phyloP scores from a whole-genome alignment of 2,329 filamentous ascomycete genomes.

The Aotearoamyces nothofagi region DNA sequence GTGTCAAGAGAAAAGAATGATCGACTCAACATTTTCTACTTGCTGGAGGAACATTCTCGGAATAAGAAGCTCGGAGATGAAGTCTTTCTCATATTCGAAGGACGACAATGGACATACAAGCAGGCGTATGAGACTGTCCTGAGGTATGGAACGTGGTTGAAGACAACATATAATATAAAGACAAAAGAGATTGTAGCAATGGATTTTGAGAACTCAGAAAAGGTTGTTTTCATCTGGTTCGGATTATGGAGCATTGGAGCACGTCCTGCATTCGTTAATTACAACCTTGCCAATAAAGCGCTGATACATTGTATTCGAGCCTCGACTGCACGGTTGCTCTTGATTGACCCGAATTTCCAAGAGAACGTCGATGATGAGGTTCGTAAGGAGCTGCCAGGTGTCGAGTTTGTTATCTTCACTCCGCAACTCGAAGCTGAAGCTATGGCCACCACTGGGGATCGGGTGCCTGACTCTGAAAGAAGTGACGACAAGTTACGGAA shows the following conservation, averaged over 20 bases:
- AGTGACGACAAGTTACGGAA: constrained; percentile 31
- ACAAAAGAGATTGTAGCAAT: constrained; percentile 66
- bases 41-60: constrained; percentile 51
- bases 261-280: constrained; percentile 76
- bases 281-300: constrained; percentile 59
- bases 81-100: constrained; percentile 52
- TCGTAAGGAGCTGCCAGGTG: constrained; percentile 27
- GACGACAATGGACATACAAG: constrained; percentile 56
- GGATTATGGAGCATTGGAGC: constrained; percentile 75
- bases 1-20: constrained; percentile 37
- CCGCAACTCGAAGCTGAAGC: constrained; percentile 40
- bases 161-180: constrained; percentile 44
- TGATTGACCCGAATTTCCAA: constrained; percentile 51
- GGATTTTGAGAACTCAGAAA: constrained; percentile 68
- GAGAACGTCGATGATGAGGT: constrained; percentile 42
- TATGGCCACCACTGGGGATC: constrained; percentile 30
- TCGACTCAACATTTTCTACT: constrained; percentile 58
- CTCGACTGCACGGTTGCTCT: constrained; percentile 48
- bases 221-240: constrained; percentile 60
- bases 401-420: constrained; percentile 48
- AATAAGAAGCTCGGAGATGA: constrained; percentile 32
- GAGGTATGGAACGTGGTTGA: constrained; percentile 63
- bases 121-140: constrained; percentile 57
- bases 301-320: constrained; percentile 60
- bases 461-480: constrained; percentile 42